phyloP scores from a whole-genome alignment of 441 rosid genomes.

The Bocquillonia castaneifolia region DNA sequence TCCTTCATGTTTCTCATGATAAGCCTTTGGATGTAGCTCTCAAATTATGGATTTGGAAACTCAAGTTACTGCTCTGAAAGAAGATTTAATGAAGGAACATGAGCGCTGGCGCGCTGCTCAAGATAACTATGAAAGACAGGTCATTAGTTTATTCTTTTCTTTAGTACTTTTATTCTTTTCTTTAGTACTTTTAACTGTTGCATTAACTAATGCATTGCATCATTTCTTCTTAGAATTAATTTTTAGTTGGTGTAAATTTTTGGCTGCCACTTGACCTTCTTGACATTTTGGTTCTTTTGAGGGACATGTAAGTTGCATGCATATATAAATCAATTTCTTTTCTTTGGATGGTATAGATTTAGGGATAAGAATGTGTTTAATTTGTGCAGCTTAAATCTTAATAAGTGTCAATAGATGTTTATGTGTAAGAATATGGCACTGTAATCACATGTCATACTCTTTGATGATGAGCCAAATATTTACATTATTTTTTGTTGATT shows the following conservation, averaged over 20 bases:
- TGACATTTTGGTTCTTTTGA: not conserved
- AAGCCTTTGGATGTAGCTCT: constrained; percentile 50
- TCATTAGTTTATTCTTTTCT: constrained; percentile 18
- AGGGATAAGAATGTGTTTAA: not conserved
- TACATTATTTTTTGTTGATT: not conserved
- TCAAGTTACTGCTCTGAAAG: constrained; percentile 59
- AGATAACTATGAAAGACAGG: constrained; percentile 97
- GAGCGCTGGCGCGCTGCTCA: constrained; percentile 78
- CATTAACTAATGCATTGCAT: not conserved
- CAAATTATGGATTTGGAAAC: constrained; percentile 60
- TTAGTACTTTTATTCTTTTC: not conserved
- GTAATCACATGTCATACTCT: not conserved
- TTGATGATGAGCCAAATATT: not conserved
- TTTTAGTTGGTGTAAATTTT: not conserved
- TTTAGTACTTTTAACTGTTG: not conserved
- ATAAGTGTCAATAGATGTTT: not conserved
- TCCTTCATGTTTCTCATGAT: constrained; percentile 18
- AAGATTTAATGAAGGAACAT: constrained; percentile 70
- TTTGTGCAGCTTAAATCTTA: not conserved
- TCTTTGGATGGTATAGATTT: too few species aligned
- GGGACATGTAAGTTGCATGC: not conserved
- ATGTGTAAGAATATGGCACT: not conserved
- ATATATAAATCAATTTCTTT: not conserved
- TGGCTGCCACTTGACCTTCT: not conserved
- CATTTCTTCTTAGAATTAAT: not conserved